These are phyloP conservation scores for Alternaria metachromatica DNA, from an alignment of 2,329 filamentous ascomycete genomes.

Conservation along the genomic window DNA sequence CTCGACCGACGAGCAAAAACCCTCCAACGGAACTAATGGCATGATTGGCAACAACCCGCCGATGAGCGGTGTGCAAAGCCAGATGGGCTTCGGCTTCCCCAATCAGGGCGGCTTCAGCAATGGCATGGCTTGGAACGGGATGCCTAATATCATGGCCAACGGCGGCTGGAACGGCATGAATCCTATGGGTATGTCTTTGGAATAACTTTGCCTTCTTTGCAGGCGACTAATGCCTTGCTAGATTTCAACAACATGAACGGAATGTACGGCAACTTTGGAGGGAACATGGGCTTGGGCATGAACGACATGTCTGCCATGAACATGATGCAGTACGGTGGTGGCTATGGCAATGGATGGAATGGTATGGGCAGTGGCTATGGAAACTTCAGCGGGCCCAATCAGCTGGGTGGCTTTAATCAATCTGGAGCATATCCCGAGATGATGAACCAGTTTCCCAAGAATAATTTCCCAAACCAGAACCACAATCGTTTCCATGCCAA, in stretches of 20 bases:
- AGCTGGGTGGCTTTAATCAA: slow-evolving; percentile 61
- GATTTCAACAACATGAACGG: slow-evolving; percentile 65
- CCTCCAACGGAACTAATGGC: slow-evolving; percentile 22
- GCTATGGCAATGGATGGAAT: slow-evolving; percentile 70
- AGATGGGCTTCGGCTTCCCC: slow-evolving; percentile 53
- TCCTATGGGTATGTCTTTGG: slow-evolving; percentile 73
- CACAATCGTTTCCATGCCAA: slow-evolving; percentile 78
- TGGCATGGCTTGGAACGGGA: slow-evolving; percentile 63
- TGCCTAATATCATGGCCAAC: slow-evolving; percentile 55
- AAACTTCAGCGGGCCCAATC: slow-evolving; percentile 56
- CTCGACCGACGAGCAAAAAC: slow-evolving; percentile 24
- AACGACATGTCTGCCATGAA: slow-evolving; percentile 70
- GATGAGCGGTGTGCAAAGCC: slow-evolving; percentile 38
- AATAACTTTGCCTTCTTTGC: slow-evolving; percentile 14
- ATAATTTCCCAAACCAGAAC: slow-evolving; percentile 71
- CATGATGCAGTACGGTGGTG: slow-evolving; percentile 75
- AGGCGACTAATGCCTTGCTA: slow-evolving; percentile 23
- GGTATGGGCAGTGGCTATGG: slow-evolving; percentile 76
- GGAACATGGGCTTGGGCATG: slow-evolving; percentile 75
- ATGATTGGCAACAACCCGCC: slow-evolving; percentile 31
- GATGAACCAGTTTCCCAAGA: slow-evolving; percentile 64
- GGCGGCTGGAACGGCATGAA: slow-evolving; percentile 76
- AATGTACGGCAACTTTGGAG: slow-evolving; percentile 80
- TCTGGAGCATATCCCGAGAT: slow-evolving; percentile 56
- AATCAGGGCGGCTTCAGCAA: slow-evolving; percentile 57